These are phyloP conservation scores for Lactifluus subvellereus DNA, from an alignment of 768 basidiomycete species.

Conservation along the genomic window DNA sequence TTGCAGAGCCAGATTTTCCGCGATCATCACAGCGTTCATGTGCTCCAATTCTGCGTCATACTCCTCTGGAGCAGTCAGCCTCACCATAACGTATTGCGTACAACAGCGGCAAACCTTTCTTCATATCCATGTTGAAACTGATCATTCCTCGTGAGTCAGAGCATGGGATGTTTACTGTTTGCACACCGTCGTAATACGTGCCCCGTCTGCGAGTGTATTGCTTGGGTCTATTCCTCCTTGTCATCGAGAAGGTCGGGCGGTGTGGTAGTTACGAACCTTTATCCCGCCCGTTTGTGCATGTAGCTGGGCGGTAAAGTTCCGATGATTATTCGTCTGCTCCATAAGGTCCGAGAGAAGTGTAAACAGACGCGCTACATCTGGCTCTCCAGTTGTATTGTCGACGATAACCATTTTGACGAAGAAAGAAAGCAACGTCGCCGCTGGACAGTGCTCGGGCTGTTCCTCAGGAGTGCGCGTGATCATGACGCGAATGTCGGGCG, in stretches of 20 bases:
- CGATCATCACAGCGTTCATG: slow-evolving; percentile 72
- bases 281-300: slow-evolving; percentile 69
- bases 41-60: slow-evolving; percentile 87
- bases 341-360: slow-evolving; percentile 70
- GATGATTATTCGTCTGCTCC: slow-evolving; percentile 77
- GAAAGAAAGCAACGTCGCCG: background rate
- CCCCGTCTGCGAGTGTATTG: slow-evolving; percentile 84
- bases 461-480: no score
- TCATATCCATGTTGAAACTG: slow-evolving; percentile 86
- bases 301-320: slow-evolving; percentile 61
- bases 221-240: slow-evolving; percentile 55
- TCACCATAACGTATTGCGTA: slow-evolving; percentile 4
- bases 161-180: background rate
- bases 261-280: slow-evolving; percentile 50
- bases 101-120: slow-evolving; percentile 52
- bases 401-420: slow-evolving; percentile 45
- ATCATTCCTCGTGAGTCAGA: background rate
- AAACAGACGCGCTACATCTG: slow-evolving; percentile 60
- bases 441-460: no score
- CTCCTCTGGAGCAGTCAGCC: slow-evolving; percentile 50
- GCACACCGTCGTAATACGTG: slow-evolving; percentile 80
- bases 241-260: background rate
- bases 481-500: no score
- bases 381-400: slow-evolving; percentile 42
- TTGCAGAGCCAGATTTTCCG: slow-evolving; percentile 80